Conservation (phyloP, 352 stramenopile genomes). For the Globisporangium viniferum region DNA sequence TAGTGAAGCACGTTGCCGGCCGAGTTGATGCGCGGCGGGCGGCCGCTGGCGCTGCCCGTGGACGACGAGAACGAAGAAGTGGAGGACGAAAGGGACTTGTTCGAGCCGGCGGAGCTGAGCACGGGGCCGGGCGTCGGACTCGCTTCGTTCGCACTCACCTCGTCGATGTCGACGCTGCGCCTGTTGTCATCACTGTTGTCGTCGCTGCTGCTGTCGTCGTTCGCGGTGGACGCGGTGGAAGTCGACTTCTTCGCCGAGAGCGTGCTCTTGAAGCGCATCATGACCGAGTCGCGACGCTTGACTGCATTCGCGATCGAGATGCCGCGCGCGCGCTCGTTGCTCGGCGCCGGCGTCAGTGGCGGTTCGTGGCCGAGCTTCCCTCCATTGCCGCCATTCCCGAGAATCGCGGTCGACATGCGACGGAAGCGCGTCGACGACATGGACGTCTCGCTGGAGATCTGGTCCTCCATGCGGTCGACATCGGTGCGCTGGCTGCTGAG, state of each 20-base stretch:
- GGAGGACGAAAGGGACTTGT: slow-evolving; percentile 4
- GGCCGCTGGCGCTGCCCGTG: slow-evolving; percentile 17
- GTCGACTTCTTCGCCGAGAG: slow-evolving; percentile 8
- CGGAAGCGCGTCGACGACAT: slow-evolving; percentile 20
- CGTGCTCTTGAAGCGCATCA: slow-evolving; percentile 17
- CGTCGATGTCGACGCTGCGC: slow-evolving; percentile 19
- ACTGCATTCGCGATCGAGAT: slow-evolving; percentile 30
- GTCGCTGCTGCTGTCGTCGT: slow-evolving; percentile 8
- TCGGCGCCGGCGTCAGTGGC: not conserved
- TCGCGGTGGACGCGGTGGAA: slow-evolving; percentile 1
- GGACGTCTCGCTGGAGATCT: slow-evolving; percentile 16
- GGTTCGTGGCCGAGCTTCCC: slow-evolving; percentile 20
- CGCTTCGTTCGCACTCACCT: slow-evolving; percentile 10
- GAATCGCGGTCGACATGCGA: slow-evolving; percentile 20
- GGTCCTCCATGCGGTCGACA: slow-evolving; percentile 16
- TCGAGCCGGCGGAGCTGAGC: slow-evolving; percentile 3
- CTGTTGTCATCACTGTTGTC: slow-evolving; percentile 1
- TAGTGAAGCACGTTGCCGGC: slow-evolving; percentile 39
- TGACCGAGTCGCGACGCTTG: slow-evolving; percentile 15
- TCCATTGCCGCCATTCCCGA: not conserved
- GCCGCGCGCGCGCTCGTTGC: slow-evolving; percentile 12
- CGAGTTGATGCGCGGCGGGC: slow-evolving; percentile 28
- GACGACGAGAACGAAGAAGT: slow-evolving; percentile 2
- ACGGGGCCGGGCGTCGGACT: slow-evolving; percentile 2
- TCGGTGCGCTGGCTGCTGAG: slow-evolving; percentile 22